Base-by-base conservation (phyloP, 2,329 filamentous ascomycete species). In the Fusarium austroafricanum region DNA sequence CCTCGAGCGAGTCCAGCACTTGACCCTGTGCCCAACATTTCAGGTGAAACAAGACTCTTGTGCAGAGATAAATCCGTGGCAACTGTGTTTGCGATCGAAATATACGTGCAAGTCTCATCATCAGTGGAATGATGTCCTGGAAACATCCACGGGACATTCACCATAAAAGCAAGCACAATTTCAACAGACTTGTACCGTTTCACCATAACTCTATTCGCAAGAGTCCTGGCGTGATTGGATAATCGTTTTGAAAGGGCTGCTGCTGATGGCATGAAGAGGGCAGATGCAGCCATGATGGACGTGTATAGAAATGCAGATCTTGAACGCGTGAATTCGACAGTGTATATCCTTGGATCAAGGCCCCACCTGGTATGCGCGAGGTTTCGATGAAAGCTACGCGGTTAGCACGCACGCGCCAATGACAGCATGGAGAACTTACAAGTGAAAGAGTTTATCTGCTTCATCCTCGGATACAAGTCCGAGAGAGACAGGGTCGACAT, bases 101-200 rank as follows among this genome's bases (percentile, higher is more conserved):
- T 87, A 68, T 91, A 92, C 40, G 87, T 85, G 59, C 89, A 92
- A 0, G 90, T 92, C 71, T 92, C 90, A 62, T 93, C 90, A 67
- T 92, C 90, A 11, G 89, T 89, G 75, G 87, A 89, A 71, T 90
- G 88, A 60, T 86, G 80, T 3, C 89, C 88, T 2, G 89, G 88
- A 29, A 87, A 87, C 85, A 92, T 92, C 90, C 90, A 93, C 0
- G 90, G 90, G 9, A 93, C 86, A 63, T 92, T 92, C 31, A 92
- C 85, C 87, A 93, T 90, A 73, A 92, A 92, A 0, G 89, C 90
- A 2, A 93, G 79, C 0, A 93, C 88, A 56, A 93, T 92, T 74
- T 93, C 90, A 8, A 92, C 89, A 0, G 90, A 93, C 56, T 89
- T 86, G 71, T 88, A 85, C 3, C 89, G 86, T 44, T 86, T 83